Evolutionary conservation across 805 yeast genomes (phyloP), one percentile per base, ranked within the genome.

Genomic region (Monosporozyma yasuniensis): DNA sequence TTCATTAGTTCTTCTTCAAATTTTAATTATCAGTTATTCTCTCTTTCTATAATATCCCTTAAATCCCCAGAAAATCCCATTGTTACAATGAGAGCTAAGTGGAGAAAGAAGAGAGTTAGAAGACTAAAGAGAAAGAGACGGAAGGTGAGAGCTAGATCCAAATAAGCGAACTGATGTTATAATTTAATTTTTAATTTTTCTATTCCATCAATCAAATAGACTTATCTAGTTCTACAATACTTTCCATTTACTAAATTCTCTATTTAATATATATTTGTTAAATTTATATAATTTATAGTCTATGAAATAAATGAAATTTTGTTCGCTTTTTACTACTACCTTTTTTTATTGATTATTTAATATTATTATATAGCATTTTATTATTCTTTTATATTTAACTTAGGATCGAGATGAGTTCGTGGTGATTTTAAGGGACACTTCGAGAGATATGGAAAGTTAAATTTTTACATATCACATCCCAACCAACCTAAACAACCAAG

Each of bases 71-170:
- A 23, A 14, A 49, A 32, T 16, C 47, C 48, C 46, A 44, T 47
- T 41, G 16, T 42, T 69, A 68, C 71, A 69, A 86, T 86, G 95
- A 85, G 95, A 84, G 83, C 86, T 79, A 90, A 90, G 86, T 90
- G 97, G 98, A 91, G 96, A 87, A 91, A 91, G 87, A 91, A 91
- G 96, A 91, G 98, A 90, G 95, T 86, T 78, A 90, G 98, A 87
- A 88, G 98, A 87, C 87, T 91, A 75, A 91, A 91, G 87, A 88
- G 97, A 83, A 91, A 91, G 96, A 87, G 98, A 86, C 96, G 98
- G 97, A 91, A 91, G 96, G 96, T 91, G 72, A 88, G 98, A 87
- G 98, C 98, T 79, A 89, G 98, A 87, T 87, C 96, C 82, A 87
- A 87, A 84, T 87, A 85, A 85, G 80, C 86, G 84, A 70, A 68